Evolutionary conservation across 1,284 basidiomycete species (phyloP).

Genomic region (Neonothopanus nambi): DNA sequence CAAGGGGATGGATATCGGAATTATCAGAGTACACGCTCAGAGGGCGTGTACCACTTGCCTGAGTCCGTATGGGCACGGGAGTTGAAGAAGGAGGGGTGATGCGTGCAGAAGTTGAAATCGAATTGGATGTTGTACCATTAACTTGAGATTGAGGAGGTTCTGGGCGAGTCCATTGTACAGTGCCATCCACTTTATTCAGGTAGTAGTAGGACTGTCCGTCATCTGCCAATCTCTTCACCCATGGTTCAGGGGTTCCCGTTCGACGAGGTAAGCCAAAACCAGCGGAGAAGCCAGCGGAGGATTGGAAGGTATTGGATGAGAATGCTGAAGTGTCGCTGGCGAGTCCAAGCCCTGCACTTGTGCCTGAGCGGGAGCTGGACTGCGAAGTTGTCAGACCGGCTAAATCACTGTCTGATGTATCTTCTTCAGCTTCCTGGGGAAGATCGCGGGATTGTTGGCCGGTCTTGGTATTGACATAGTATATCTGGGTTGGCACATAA

Average conservation of each 20-base stretch:
- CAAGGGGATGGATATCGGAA: constrained; percentile 68
- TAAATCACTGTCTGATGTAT: constrained; percentile 59
- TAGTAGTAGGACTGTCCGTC: constrained; percentile 86
- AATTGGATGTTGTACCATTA: constrained; percentile 16
- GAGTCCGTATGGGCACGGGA: constrained; percentile 25
- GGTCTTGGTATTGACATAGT: constrained; percentile 91
- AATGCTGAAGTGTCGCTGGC: constrained; percentile 33
- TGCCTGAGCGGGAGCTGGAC: constrained; percentile 53
- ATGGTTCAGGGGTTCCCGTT: constrained; percentile 70
- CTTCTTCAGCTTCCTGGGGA: constrained; percentile 71
- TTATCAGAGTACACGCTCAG: constrained; percentile 76
- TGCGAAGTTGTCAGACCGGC: constrained; percentile 53
- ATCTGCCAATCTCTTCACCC: constrained; percentile 78
- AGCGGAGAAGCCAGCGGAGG: constrained; percentile 33
- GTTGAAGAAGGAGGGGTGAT: not conserved
- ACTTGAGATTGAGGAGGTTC: constrained; percentile 26
- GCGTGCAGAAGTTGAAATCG: constrained; percentile 23
- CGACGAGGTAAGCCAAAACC: constrained; percentile 64
- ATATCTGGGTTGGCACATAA: constrained; percentile 59
- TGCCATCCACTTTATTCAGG: constrained; percentile 70
- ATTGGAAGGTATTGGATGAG: constrained; percentile 5
- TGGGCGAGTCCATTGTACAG: constrained; percentile 68
- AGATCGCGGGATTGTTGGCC: constrained; percentile 85
- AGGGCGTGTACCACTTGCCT: constrained; percentile 41
- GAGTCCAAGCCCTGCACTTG: constrained; percentile 52